Base-by-base conservation (phyloP, 352 stramenopile genomes). In the Globisporangium rhizosaccharum region DNA sequence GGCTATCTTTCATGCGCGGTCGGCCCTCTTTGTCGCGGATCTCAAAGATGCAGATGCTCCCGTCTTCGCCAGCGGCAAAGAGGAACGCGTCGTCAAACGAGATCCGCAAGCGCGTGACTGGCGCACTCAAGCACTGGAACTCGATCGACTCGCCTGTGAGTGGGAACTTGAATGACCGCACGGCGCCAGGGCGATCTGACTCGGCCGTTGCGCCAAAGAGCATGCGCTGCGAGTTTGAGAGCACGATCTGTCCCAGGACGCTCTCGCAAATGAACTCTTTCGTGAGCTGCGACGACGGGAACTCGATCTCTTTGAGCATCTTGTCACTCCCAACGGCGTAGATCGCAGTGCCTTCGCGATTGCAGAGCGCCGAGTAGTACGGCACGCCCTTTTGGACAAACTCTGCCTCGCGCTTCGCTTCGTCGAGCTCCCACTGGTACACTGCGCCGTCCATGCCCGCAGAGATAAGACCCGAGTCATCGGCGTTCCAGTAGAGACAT, bases 341-440 rank as follows among this genome's bases (percentile, higher is more conserved):
- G 23, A 88, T 79, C 37, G 76, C 71, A 3, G 73, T 90, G 53
- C 81, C 82, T 70, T 93, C 83, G 48, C 79, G 79, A n/a, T 87
- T 96, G 60, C 72, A 88, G 17, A 97, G 63, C 10, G 87, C 91
- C 9, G 83, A 94, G 56, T 81, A 92, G 63, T 97, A 98, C 9
- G 84, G 75, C 6, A 91, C 87, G n/a, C 91, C 90, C 56, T 98
- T 98, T 59, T 97, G 88, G 9, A 97, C 88, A 53, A 96, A 96
- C 60, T 97, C 90, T 33, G 85, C 90, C n/a, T 93, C 76, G 30
- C 94, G 78, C 62, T 96, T 97, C 50, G 79, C 86, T 46, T 97
- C 90, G 45, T 96, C 88, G 33, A 97, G 70, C 51, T 97, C 82
- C 94, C 94, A 98, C 50, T 93, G 76, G 63, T 98, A 98, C 28